Conservation (phyloP, 2,329 filamentous ascomycete genomes). For the Fusarium oligoseptatum region DNA sequence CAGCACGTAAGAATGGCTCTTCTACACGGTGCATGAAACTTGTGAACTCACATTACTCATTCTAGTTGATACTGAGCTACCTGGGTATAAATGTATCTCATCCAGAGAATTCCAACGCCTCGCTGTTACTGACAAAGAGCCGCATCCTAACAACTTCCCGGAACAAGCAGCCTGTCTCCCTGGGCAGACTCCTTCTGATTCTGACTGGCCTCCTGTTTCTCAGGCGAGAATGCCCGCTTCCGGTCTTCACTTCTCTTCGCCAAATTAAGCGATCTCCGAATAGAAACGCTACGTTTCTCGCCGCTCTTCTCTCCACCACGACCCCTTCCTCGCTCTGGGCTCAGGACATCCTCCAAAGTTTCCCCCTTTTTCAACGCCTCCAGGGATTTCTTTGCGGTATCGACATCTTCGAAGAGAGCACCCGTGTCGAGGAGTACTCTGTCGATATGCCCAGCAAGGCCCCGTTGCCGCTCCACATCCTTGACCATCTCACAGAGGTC, state of each 20-base stretch:
- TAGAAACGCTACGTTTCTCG: constrained; percentile 35
- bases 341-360: constrained; percentile 44
- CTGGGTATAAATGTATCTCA: constrained; percentile 29
- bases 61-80: constrained; percentile 23
- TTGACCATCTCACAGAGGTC: constrained; percentile 48
- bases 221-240: constrained; percentile 22
- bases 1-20: constrained; percentile 21
- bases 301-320: constrained; percentile 13
- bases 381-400: constrained; percentile 60
- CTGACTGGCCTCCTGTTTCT: not conserved
- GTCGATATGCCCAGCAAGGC: constrained; percentile 54
- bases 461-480: constrained; percentile 52
- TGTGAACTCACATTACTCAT: constrained; percentile 34
- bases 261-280: constrained; percentile 36
- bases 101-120: constrained; percentile 30
- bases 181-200: not conserved
- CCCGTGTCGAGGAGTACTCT: constrained; percentile 46
- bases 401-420: constrained; percentile 62
- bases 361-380: constrained; percentile 61
- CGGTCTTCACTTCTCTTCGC: constrained; percentile 27
- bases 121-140: constrained; percentile 15
- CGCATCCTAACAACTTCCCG: constrained; percentile 22
- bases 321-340: constrained; percentile 30
- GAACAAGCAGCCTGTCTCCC: constrained; percentile 21
- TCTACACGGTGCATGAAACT: constrained; percentile 9